Evolutionary conservation across 2,329 filamentous ascomycete genomes (phyloP), one percentile per base, ranked within the genome.

Genomic region (Rutstroemia sp.): DNA sequence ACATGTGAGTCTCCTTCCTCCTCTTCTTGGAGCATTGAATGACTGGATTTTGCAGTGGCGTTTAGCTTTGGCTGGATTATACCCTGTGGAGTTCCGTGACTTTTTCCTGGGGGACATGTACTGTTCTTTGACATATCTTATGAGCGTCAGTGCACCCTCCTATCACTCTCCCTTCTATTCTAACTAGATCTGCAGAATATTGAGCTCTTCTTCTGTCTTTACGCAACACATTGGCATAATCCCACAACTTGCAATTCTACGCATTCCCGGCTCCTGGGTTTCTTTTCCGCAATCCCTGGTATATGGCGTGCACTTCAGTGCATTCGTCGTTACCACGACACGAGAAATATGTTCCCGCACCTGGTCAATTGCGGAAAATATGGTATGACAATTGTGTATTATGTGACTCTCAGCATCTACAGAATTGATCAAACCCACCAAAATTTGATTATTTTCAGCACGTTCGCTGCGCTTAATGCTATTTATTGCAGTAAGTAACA

Each of bases 41-140:
- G 58, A 71, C 76, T 60, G 76, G 55, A 7, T 4, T 12, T 10
- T 40, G 8, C 61, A 94, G 87, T 95, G 88, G 81, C 88, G 94
- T 59, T 77, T 97, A 17, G 74, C 95, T 53, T 79, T 92, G 49
- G 89, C 92, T 14, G 92, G 92, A 4, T 70, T 95, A 19, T 96
- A 95, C 67, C 90, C 90, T 1, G 94, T 99, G 50, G 92, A 97
- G 69, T 99, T 97, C 70, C 83, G 92, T 57, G 94, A 99, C 72
- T 97, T 99, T 73, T 97, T 96, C 72, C 79, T 97, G 0, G 94
- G 94, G 52, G 94, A 99, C 69, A 96, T 97, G 78, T 96, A 95
- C 71, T 97, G 92, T 72, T 97, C 94, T 2, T 77, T 95, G 56
- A 95, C 92, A 5, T 99, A 99, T 71, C 81, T 87, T 16, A 89